Percentiles rank a stretch among this genome's conserved stretches.
phyloP scores from a whole-genome alignment of 352 stramenopile species.

The Globisporangium perplexum region DNA sequence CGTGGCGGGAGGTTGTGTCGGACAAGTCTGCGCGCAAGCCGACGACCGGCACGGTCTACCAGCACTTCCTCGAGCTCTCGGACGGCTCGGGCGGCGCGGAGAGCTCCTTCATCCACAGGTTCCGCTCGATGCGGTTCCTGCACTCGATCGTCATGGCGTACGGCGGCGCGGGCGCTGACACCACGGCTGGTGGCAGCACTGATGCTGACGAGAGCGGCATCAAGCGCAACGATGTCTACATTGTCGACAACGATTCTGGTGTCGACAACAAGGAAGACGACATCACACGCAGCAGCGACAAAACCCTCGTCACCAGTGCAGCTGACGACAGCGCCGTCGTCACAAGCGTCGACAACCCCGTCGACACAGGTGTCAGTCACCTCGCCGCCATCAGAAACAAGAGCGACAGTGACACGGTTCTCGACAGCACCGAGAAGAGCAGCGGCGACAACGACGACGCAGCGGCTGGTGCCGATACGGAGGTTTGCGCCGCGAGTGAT shows the following conservation, averaged over 20 bases:
- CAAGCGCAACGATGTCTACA: background rate
- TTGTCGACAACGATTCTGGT: background rate
- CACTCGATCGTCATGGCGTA: slow-evolving; percentile 1
- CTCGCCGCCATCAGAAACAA: too few species aligned
- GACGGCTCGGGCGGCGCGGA: background rate
- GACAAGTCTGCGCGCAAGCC: background rate
- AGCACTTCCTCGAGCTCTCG: background rate
- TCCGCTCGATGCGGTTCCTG: slow-evolving; percentile 1
- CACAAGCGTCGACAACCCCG: too few species aligned
- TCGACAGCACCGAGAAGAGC: too few species aligned
- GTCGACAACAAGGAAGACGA: background rate
- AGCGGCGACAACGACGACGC: too few species aligned
- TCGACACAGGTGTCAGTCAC: too few species aligned
- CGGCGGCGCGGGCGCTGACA: too few species aligned
- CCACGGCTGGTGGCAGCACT: background rate
- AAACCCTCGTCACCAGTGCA: too few species aligned
- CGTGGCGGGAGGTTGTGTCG: background rate
- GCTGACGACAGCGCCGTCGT: too few species aligned
- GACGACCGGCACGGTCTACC: slow-evolving; percentile 1
- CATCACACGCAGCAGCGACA: too few species aligned
- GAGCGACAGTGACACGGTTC: too few species aligned
- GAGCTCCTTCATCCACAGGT: slow-evolving; percentile 1
- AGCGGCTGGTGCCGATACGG: too few species aligned
- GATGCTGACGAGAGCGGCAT: background rate
- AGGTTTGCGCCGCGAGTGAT: too few species aligned